Evolutionary conservation across 116 monocot species (phyloP).

Genomic region (Cymodocea nodosa): DNA sequence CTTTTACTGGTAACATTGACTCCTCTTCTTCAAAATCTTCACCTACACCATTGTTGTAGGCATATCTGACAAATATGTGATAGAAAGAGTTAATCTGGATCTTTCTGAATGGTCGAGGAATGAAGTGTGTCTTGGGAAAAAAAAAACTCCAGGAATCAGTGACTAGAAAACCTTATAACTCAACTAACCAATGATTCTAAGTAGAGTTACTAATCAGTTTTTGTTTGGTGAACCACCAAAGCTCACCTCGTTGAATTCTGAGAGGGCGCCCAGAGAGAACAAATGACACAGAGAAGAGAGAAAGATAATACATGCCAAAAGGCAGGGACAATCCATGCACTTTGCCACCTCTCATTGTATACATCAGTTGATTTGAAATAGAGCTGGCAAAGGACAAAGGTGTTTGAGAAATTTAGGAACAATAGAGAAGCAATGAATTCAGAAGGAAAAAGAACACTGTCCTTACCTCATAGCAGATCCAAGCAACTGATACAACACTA

Average conservation of each 20-base stretch:
- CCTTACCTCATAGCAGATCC: constrained; percentile 48
- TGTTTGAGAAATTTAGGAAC: not conserved
- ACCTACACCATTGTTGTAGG: constrained; percentile 53
- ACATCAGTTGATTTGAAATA: constrained; percentile 77
- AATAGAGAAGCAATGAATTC: not conserved
- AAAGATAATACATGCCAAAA: constrained; percentile 82
- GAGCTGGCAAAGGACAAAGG: constrained; percentile 26
- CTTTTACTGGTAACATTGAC: constrained; percentile 33
- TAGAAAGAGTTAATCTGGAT: not conserved
- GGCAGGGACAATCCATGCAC: constrained; percentile 77
- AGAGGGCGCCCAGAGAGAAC: constrained; percentile 79
- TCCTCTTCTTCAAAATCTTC: constrained; percentile 69
- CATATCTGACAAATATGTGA: constrained; percentile 31
- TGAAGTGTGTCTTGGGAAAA: not conserved
- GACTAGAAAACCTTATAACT: not conserved
- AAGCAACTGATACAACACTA: constrained; percentile 43
- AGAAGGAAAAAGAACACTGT: not conserved
- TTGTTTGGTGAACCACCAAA: not conserved
- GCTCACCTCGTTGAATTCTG: constrained; percentile 76
- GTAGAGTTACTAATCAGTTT: not conserved
- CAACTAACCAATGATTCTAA: not conserved
- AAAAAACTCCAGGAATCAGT: too few relatives aligned
- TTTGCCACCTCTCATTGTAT: constrained; percentile 69
- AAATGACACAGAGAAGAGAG: constrained; percentile 70
- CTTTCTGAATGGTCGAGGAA: not conserved